Conservation (phyloP, 164 flowering plant genomes). For the Magnolia kwangsiensis region DNA sequence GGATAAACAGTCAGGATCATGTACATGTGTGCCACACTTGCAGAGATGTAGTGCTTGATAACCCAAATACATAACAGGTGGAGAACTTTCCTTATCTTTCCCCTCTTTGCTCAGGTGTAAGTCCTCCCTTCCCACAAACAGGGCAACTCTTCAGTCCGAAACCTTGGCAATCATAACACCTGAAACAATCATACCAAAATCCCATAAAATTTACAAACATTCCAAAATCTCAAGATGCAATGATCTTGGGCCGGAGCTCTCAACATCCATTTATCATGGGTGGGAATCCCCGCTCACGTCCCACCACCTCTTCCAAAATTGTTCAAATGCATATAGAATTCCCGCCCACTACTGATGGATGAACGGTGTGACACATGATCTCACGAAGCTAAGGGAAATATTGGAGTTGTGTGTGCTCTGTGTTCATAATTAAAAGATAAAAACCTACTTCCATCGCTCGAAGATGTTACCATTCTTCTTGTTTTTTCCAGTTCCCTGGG, state of each 20-base stretch:
- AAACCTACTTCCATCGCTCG: slow-evolving; percentile 84
- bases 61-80: no score
- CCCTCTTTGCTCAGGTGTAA: slow-evolving; percentile 63
- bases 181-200: slow-evolving; percentile 9
- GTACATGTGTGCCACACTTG: no score
- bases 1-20: no score
- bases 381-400: not conserved
- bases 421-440: no score
- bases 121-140: slow-evolving; percentile 70
- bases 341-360: not conserved
- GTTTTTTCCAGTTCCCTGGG: slow-evolving; percentile 77
- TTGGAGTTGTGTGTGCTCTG: no score
- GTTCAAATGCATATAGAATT: no score
- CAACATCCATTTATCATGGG: not conserved
- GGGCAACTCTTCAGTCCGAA: slow-evolving; percentile 84
- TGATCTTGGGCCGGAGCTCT: not conserved
- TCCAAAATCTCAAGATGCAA: not conserved
- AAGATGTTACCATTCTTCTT: slow-evolving; percentile 91
- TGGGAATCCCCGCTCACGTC: no score
- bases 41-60: no score
- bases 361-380: not conserved
- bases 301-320: no score
- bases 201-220: not conserved
- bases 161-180: slow-evolving; percentile 91
- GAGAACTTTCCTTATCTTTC: slow-evolving; percentile 14